A percentile compares a stretch with the other conserved stretches of the same genome.
Conservation (phyloP, 2,329 filamentous ascomycete genomes). For the Cercospora beticola region DNA sequence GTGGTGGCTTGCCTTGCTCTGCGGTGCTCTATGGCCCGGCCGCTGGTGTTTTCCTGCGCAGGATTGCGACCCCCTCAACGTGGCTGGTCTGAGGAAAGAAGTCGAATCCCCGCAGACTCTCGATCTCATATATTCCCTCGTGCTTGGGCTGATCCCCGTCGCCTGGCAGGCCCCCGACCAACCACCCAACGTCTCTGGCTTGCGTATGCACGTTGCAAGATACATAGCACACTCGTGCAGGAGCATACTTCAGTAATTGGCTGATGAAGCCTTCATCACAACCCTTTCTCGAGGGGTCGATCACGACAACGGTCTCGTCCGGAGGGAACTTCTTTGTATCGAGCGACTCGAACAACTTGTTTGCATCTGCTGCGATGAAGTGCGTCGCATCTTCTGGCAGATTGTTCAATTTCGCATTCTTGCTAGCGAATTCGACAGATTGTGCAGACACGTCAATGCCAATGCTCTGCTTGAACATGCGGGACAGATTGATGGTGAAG, state of each 20-base stretch:
- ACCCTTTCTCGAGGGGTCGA: constrained; percentile 95
- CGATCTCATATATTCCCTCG: constrained; percentile 69
- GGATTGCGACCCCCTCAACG: constrained; percentile 64
- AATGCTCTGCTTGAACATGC: constrained; percentile 73
- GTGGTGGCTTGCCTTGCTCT: neutral
- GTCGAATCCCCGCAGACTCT: constrained; percentile 89
- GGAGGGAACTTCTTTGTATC: constrained; percentile 59
- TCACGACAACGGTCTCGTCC: constrained; percentile 85
- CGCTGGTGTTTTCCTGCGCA: constrained; percentile 44
- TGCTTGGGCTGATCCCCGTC: constrained; percentile 29
- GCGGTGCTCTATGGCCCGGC: neutral
- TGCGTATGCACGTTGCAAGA: constrained; percentile 98
- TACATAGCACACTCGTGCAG: constrained; percentile 83
- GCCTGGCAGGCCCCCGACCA: constrained; percentile 67
- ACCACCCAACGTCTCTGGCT: constrained; percentile 83
- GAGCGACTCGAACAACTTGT: constrained; percentile 75
- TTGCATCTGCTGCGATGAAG: constrained; percentile 88
- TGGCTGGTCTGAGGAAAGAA: constrained; percentile 88
- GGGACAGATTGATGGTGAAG: constrained; percentile 90
- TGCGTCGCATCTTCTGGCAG: constrained; percentile 66
- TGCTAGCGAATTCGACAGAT: constrained; percentile 74
- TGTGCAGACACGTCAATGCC: constrained; percentile 86
- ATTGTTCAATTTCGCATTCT: constrained; percentile 76
- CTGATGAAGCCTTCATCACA: constrained; percentile 81
- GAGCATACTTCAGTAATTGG: constrained; percentile 76